These are phyloP conservation scores for Coemansia sp. DNA, from an alignment of 192 early-diverging fungal genomes.

Conservation along the genomic window DNA sequence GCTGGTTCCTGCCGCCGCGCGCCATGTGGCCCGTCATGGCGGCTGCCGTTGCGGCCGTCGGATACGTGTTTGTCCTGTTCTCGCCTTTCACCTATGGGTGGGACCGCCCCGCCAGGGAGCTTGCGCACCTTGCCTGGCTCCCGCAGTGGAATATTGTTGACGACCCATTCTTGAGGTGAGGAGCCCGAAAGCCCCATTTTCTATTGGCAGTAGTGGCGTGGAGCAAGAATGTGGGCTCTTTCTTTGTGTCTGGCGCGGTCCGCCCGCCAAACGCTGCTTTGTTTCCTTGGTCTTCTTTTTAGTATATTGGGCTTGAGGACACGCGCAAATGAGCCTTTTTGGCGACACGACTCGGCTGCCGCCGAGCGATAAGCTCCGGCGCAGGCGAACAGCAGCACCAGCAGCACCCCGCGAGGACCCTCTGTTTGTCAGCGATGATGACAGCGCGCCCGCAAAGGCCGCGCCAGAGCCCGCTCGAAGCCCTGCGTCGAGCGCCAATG, in stretches of 20 bases:
- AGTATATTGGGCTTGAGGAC: too few species aligned
- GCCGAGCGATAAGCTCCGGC: not conserved
- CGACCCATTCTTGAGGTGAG: not conserved
- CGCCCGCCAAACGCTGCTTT: too few species aligned
- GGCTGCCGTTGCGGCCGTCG: slow-evolving; percentile 1
- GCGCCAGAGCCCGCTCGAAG: not conserved
- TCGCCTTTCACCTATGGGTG: slow-evolving; percentile 74
- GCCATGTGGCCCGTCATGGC: slow-evolving; percentile 4
- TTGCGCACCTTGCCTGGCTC: slow-evolving; percentile 59
- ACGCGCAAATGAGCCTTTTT: slow-evolving; percentile 17
- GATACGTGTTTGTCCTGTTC: slow-evolving; percentile 60
- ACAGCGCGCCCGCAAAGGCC: slow-evolving; percentile 8
- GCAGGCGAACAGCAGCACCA: not conserved
- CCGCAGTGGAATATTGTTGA: slow-evolving; percentile 66
- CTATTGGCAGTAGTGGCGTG: too few species aligned
- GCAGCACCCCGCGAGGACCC: too few species aligned
- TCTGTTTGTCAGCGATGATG: slow-evolving; percentile 11
- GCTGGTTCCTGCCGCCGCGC: slow-evolving; percentile 43
- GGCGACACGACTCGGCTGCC: not conserved
- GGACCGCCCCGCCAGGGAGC: slow-evolving; percentile 50
- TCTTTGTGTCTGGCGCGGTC: not conserved
- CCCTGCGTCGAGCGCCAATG: not conserved
- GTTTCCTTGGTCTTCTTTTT: too few species aligned
- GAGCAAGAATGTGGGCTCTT: too few species aligned
- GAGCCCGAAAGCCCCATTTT: too few species aligned